Base-by-base conservation (phyloP, 164 flowering plant species). In the Aristolochia contorta region DNA sequence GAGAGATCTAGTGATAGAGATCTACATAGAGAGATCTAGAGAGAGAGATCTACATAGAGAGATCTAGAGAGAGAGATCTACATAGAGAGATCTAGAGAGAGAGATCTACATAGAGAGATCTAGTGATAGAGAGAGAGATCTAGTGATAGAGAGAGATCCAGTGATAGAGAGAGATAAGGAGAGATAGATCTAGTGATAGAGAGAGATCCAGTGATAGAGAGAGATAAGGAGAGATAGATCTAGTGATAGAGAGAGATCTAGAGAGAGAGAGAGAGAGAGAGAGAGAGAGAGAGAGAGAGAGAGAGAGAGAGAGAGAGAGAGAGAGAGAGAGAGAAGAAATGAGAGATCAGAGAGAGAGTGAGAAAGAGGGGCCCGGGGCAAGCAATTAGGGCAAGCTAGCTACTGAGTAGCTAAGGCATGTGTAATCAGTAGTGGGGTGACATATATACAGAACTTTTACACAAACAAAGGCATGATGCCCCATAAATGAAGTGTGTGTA, bases 401-500 rank as follows among this genome's bases (percentile, higher is more conserved):
- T 2, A 13, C 16, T 14, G 51, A 37, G 48, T 45, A 20, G 25
- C 22, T 51, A 10, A 37, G 43, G 9, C 43, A 37, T 37, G 43
- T 10, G 43, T 27, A 27, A 27, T 37, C 43, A 37, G 12, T 48
- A 60, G 64, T 61, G 64, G 64, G 47, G 19, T 51, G 56, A 61
- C 56, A 61, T 24, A 27, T 27, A 27, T 27, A 27, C 30, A 27
- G 5, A 27, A 27, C 30, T 27, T 27, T 27, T 27, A 27, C 3
- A 27, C 30, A 63, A 69, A 69, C 64, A 57, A 50, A 59, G 51
- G 67, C 55, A 63, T 53, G 64, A 69, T 69, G 67, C 63, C 32
- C 67, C 54, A 58, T 50, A 16, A 54, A 56, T 54, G 41, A 37
- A 54, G 64, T 30, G 57, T 41, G 54, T 58, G 57, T 62, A 67